These are phyloP conservation scores for Jaapia argillacea DNA, from an alignment of 768 basidiomycete genomes.

Conservation along the genomic window DNA sequence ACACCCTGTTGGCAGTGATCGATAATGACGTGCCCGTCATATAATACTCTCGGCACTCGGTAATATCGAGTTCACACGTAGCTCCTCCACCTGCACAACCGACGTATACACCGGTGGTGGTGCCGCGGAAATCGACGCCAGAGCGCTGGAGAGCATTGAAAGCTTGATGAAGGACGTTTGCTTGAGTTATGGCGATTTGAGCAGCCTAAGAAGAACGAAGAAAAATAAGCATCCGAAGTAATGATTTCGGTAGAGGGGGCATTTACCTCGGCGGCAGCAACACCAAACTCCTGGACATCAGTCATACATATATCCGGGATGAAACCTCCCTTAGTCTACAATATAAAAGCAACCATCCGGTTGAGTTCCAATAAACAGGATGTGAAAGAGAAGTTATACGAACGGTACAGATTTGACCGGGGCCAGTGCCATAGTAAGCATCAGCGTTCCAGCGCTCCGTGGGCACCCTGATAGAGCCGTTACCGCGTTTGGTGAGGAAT, in stretches of 20 bases:
- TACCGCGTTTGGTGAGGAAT: conserved; percentile 1
- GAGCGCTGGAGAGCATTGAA: conserved; percentile 10
- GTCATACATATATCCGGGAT: conserved; percentile 3
- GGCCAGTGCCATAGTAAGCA: conserved; percentile 3
- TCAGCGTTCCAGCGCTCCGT: conserved; percentile 7
- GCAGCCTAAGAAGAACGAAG: neutral
- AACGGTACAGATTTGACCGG: conserved; percentile 6
- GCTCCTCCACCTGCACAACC: conserved; percentile 4
- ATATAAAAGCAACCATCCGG: neutral
- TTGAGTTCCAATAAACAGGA: neutral
- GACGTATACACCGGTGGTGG: conserved; percentile 9
- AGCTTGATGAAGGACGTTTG: conserved; percentile 9
- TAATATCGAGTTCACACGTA: conserved; percentile 4
- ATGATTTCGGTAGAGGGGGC: neutral
- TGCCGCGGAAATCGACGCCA: conserved; percentile 11
- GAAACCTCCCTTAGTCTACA: conserved; percentile 6
- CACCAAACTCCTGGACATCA: conserved; percentile 12
- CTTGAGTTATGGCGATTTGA: conserved; percentile 5
- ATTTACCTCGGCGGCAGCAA: conserved; percentile 10
- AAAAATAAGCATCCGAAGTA: neutral
- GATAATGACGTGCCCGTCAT: conserved; percentile 8
- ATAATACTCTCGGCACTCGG: conserved; percentile 3
- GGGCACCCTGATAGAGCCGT: conserved; percentile 3
- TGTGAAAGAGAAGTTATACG: neutral
- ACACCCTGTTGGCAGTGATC: conserved; percentile 24